A percentile compares a stretch with the other conserved stretches of the same genome.
Conservation (phyloP, 208 protist genomes). For the Trypanosoma cruzi region DNA sequence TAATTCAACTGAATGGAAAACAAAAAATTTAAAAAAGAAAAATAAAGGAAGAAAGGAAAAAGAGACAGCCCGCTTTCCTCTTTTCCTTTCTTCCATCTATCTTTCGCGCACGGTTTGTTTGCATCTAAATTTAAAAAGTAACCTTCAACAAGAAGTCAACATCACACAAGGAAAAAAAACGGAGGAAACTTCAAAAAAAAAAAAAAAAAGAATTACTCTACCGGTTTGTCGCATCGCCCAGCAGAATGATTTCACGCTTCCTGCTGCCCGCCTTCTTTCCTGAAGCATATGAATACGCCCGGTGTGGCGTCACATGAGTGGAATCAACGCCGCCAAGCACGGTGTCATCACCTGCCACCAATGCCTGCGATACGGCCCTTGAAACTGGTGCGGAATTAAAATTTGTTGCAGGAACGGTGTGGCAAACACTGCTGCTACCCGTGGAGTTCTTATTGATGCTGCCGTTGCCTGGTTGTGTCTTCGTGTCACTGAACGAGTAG, state of each 20-base stretch:
- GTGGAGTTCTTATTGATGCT: constrained; percentile 4
- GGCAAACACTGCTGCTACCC: constrained; percentile 10
- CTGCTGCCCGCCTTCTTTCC: constrained; percentile 41
- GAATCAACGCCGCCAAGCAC: constrained; percentile 25
- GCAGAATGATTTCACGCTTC: constrained; percentile 48
- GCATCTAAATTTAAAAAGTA: constrained; percentile 10
- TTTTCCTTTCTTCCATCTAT: too few relatives aligned
- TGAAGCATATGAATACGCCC: constrained; percentile 59
- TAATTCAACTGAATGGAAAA: neutral
- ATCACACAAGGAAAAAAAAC: constrained; percentile 5
- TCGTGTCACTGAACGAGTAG: neutral
- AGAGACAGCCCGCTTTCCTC: neutral
- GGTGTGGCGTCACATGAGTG: constrained; percentile 40
- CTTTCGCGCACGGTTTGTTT: constrained; percentile 13
- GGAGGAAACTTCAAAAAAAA: too few relatives aligned
- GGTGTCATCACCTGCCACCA: constrained; percentile 26
- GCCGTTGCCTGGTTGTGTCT: neutral
- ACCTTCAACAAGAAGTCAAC: too few relatives aligned
- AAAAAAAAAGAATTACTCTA: constrained; percentile 23
- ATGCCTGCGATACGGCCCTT: constrained; percentile 55
- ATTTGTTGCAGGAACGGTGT: neutral
- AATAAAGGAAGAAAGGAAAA: constrained; percentile 19
- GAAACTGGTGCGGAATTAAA: constrained; percentile 48
- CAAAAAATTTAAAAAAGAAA: constrained; percentile 20
- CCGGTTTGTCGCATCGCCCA: constrained; percentile 73